Evolutionary conservation across 1,284 basidiomycete species (phyloP), one percentile per base, ranked within the genome.

Genomic region (Cutaneotrichosporon daszewskae): DNA sequence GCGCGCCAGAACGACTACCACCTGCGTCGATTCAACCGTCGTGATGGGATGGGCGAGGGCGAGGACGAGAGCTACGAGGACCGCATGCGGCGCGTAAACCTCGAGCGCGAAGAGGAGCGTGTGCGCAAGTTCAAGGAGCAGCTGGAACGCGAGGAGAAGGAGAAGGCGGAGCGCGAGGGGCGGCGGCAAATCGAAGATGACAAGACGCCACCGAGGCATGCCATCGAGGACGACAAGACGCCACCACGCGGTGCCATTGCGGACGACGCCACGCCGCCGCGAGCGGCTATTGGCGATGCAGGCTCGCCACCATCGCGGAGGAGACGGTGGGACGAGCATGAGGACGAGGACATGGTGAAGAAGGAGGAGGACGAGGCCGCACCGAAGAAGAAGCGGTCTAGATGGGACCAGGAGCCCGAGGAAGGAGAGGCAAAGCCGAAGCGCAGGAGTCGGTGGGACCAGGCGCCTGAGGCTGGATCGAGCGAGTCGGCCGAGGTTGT

Each of bases 1-100:
- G 77, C 86, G 34, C 81, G 95, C 33, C 90, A 97, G 75, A 87
- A 83, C 47, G 94, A 97, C 72, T 98, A 98, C 67, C 95, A 98
- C 64, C 83, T 86, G 58, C 81, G 91, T 46, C 81, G 92, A 28
- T 98, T 97, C 74, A 79, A 79, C 59, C 82, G 91, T 37, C 79
- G 83, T 51, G 64, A 69, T 29, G 66, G 58, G 5, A 40, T 57
- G 20, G 63, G 58, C 11, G 67, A 68, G 48, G 79, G 80, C 7
- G 87, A 90, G 63, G 87, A 88, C 43, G 73, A 74, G 42, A 86
- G 86, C 6, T 98, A 98, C 72, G 91, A 88, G 66, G 92, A 97
- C 62, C 87, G 91, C 17, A 99, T 98, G 95, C 78, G 91, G 55
- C 70, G 92, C 58, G 80, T 87, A 49, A 82, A 84, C 64, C 72